Evolutionary conservation across 768 basidiomycete genomes (phyloP).

Genomic region (Sporobolomyces phaffii): DNA sequence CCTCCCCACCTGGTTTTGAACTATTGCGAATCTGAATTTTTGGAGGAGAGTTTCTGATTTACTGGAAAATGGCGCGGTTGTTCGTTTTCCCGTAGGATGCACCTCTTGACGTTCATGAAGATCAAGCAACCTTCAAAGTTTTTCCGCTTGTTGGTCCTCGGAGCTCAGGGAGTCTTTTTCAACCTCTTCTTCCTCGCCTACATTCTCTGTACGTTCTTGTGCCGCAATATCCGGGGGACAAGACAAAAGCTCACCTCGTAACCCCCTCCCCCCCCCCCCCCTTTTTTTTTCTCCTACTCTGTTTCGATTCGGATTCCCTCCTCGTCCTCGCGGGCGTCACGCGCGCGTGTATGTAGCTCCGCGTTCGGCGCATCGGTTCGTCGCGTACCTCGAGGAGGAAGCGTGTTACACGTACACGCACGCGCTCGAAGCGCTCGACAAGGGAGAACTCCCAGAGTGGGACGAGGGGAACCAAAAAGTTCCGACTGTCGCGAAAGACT

Average conservation of each 20-base stretch:
- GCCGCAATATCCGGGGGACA: too few species aligned
- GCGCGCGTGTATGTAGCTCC: too few species aligned
- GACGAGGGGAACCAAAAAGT: slow-evolving; percentile 47
- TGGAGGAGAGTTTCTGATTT: too few species aligned
- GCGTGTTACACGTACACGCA: slow-evolving; percentile 63
- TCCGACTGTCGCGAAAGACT: slow-evolving; percentile 87
- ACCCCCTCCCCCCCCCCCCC: too few species aligned
- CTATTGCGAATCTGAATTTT: too few species aligned
- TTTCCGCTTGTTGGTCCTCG: slow-evolving; percentile 76
- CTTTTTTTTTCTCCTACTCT: slow-evolving; percentile 11
- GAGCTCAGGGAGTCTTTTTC: slow-evolving; percentile 68
- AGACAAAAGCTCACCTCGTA: too few species aligned
- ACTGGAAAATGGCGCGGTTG: too few species aligned
- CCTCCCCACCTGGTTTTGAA: too few species aligned
- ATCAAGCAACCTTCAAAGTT: slow-evolving; percentile 69
- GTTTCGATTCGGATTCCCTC: slow-evolving; percentile 49
- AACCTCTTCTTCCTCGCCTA: slow-evolving; percentile 60
- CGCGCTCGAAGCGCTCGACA: slow-evolving; percentile 75
- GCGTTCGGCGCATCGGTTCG: slow-evolving; percentile 37
- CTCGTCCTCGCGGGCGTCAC: too few species aligned
- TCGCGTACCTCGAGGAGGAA: slow-evolving; percentile 68
- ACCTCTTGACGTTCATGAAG: slow-evolving; percentile 84
- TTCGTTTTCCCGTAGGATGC: too few species aligned
- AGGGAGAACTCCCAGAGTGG: slow-evolving; percentile 76
- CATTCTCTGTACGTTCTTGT: slow-evolving; percentile 49